Evolutionary conservation across 2,329 filamentous ascomycete species (phyloP), one percentile per base, ranked within the genome.

Genomic region (Alternaria viburni): DNA sequence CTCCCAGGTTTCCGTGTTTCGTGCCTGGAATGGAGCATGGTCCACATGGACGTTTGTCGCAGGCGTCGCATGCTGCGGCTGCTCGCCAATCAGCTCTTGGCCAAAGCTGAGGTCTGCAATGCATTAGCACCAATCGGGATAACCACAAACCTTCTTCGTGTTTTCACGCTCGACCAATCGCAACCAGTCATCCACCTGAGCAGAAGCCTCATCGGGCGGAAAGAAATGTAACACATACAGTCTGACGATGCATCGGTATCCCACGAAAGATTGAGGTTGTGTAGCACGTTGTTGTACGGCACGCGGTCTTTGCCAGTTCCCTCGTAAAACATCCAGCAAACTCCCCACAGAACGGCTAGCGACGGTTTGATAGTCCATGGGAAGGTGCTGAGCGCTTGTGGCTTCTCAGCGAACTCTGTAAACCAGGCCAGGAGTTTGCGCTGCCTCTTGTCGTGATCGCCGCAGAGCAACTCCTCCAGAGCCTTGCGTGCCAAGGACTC

Each of bases 301-400:
- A 79, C 73, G 13, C 66, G 67, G 50, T 61, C 59, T 59, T 64
- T 66, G 62, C 49, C 5, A 13, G 58, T 13, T 41, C 54, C 36
- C 54, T 73, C 65, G 64, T 78, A 79, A 69, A 77, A 80, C 78
- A 80, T 80, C 78, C 78, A 80, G 63, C 81, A 83, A 6, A 83
- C 80, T 21, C 80, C 81, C 80, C 81, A 83, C 17, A 83, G 70
- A 19, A 83, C 80, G 13, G 81, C 77, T 51, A 83, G 74, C 43
- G 79, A 80, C 1, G 80, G 79, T 70, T 79, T 78, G 72, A 83
- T 81, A 15, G 80, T 81, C 81, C 81, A 83, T 61, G 81, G 81
- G 70, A 81, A 82, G 12, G 80, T 81, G 61, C 77, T 81, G 21
- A 81, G 69, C 13, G 79, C 80, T 26, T 75, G 74, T 44, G 74